phyloP scores from a whole-genome alignment of 768 basidiomycete genomes.

The Peribolospora kevripleyi region DNA sequence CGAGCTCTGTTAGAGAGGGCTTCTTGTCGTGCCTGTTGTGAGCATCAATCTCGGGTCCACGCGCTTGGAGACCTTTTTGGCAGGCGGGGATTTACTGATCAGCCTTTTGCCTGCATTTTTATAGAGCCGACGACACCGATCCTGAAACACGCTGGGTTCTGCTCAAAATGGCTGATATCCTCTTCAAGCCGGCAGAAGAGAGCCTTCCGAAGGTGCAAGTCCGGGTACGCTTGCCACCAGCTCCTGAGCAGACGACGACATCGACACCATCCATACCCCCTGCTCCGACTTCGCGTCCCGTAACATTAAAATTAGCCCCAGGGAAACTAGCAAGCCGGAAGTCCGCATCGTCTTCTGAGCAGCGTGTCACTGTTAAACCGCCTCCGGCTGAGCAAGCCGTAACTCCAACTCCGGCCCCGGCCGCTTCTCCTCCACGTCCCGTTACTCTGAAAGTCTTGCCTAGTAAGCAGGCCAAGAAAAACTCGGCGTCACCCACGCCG shows the following conservation, averaged over 20 bases:
- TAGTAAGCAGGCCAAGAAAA: too few species aligned
- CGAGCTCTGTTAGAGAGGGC: background rate
- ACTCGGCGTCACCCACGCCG: too few species aligned
- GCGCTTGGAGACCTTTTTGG: background rate
- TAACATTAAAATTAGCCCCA: too few species aligned
- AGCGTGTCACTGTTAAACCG: too few species aligned
- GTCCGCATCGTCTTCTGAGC: too few species aligned
- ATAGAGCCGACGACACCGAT: conserved; percentile 49
- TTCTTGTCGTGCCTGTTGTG: conserved; percentile 5
- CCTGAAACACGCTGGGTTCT: conserved; percentile 76
- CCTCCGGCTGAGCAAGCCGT: too few species aligned
- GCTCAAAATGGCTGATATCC: conserved; percentile 70
- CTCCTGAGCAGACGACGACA: conserved; percentile 32
- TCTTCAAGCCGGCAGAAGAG: conserved; percentile 62
- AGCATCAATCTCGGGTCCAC: background rate
- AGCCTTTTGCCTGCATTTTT: background rate
- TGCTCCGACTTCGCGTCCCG: background rate
- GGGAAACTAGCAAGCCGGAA: too few species aligned
- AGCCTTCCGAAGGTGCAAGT: conserved; percentile 64
- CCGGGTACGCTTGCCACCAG: conserved; percentile 51
- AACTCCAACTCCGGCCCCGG: too few species aligned
- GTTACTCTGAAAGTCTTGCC: too few species aligned
- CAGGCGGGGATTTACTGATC: background rate
- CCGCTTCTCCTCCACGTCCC: too few species aligned
- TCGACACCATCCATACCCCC: conserved; percentile 22